Percentiles rank a stretch among this genome's conserved stretches.
phyloP scores from a whole-genome alignment of 768 basidiomycete genomes.

The Suillus brevipes region DNA sequence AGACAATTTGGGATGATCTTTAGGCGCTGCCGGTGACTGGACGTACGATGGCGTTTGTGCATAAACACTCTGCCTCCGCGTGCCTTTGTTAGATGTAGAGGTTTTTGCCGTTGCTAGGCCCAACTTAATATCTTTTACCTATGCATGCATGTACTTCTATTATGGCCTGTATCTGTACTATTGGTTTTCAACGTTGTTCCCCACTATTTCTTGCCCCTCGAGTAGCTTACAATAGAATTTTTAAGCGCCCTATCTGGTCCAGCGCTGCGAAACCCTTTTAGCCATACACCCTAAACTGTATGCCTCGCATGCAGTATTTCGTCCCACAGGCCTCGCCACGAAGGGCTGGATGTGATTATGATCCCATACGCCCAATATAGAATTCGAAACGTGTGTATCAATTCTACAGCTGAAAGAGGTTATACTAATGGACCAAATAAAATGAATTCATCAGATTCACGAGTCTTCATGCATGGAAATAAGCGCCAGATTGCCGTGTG shows the following conservation, averaged over 20 bases:
- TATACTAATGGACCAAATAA: not conserved
- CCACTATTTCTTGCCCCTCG: not conserved
- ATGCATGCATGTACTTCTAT: not conserved
- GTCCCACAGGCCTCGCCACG: not conserved
- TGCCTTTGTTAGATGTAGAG: not conserved
- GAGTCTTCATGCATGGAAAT: not conserved
- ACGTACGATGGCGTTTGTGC: conserved; percentile 33
- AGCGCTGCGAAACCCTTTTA: not conserved
- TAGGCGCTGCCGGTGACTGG: conserved; percentile 33
- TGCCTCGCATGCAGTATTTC: not conserved
- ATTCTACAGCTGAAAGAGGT: not conserved
- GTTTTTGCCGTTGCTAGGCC: too few relatives aligned
- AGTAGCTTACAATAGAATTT: not conserved
- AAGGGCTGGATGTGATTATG: not conserved
- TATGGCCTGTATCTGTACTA: not conserved
- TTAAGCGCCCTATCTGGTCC: not conserved
- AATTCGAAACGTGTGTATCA: not conserved
- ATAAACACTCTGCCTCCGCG: not conserved
- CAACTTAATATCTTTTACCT: not conserved
- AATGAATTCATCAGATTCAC: not conserved
- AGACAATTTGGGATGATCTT: not conserved
- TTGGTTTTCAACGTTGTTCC: not conserved
- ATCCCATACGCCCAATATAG: not conserved
- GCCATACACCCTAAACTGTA: not conserved
- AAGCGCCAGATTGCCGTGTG: not conserved